Evolutionary conservation across 768 basidiomycete genomes (phyloP), one percentile per base, ranked within the genome.

Genomic region (Leccinum broughii): DNA sequence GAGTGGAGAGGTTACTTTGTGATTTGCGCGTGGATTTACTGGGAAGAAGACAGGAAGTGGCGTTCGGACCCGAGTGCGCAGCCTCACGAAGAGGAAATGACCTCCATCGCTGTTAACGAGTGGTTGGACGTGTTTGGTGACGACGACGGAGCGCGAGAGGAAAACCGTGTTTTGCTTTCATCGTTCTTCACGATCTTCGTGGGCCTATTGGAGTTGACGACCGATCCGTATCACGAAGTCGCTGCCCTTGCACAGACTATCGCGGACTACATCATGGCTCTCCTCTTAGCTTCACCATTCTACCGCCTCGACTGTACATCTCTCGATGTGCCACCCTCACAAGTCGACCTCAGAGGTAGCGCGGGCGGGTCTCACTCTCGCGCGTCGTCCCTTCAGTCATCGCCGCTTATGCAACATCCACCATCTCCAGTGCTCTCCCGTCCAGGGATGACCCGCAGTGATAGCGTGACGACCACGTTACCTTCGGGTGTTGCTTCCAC

Each of bases 1-100:
- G 96, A 98, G 72, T 98, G 95, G 93, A 80, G 94, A 58, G 97
- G 96, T 7, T 92, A 92, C 78, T 94, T 98, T 66, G 92, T 96
- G 52, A 86, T 95, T 41, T 97, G 96, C 62, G 95, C 96, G 1
- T 98, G 96, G 95, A 77, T 93, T 9, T 95, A 97, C 71, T 92
- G 92, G 87, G 95, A 97, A 70, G 92, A 95, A 71, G 92, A 96
- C 66, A 76, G 87, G 54, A 83, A 81, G 60, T 86, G 88, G 84
- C 76, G 81, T 64, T 76, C 56, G 68, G 80, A 66, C 39, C 64
- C 73, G 15, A 65, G 62, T 22, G 51, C 62, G 32, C 68, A 74
- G 59, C 66, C 75, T 32, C 78, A 80, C 32, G 87, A 88, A 52
- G 89, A 92, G n/a, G 90, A 93, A 56, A 70, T 90, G 57, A 87